A percentile compares a stretch with the other conserved stretches of the same genome.
Evolutionary conservation across 805 yeast genomes (phyloP).

Genomic region (Wickerhamiella sergipiensis): DNA sequence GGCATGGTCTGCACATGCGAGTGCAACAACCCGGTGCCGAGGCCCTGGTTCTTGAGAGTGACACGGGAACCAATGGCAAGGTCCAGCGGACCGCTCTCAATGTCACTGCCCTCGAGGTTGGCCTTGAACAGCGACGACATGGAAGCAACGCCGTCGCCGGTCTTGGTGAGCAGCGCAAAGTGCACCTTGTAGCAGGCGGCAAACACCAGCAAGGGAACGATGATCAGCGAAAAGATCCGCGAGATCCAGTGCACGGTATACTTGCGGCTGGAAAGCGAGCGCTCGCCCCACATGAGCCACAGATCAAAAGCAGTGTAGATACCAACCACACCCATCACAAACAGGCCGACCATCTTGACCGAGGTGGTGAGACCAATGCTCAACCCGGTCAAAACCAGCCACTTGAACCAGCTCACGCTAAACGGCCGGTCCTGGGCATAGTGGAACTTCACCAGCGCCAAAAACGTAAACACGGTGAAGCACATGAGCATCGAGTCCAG

Average conservation of each 20-base stretch:
- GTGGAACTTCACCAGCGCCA: slow-evolving; percentile 66
- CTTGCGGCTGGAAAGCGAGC: slow-evolving; percentile 47
- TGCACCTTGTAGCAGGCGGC: slow-evolving; percentile 87
- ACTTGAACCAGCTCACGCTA: slow-evolving; percentile 63
- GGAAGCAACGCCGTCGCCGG: slow-evolving; percentile 93
- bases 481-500: slow-evolving; percentile 81
- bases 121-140: slow-evolving; percentile 96
- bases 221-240: slow-evolving; percentile 55
- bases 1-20: slow-evolving; percentile 57
- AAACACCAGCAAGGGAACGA: slow-evolving; percentile 71
- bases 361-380: slow-evolving; percentile 84
- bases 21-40: slow-evolving; percentile 62
- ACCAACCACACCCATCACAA: slow-evolving; percentile 82
- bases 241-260: slow-evolving; percentile 60
- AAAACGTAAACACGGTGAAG: slow-evolving; percentile 70
- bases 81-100: slow-evolving; percentile 55
- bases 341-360: slow-evolving; percentile 90
- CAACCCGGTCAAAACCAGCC: slow-evolving; percentile 77
- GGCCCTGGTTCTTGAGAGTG: slow-evolving; percentile 68
- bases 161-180: slow-evolving; percentile 61
- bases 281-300: slow-evolving; percentile 68
- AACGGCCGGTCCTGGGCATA: slow-evolving; percentile 57
- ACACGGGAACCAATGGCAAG: slow-evolving; percentile 65
- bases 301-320: slow-evolving; percentile 71
- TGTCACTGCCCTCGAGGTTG: slow-evolving; percentile 69